Evolutionary conservation across 495 filamentous ascomycete genomes (phyloP).

Genomic region (Massariosphaeria phaeospora): DNA sequence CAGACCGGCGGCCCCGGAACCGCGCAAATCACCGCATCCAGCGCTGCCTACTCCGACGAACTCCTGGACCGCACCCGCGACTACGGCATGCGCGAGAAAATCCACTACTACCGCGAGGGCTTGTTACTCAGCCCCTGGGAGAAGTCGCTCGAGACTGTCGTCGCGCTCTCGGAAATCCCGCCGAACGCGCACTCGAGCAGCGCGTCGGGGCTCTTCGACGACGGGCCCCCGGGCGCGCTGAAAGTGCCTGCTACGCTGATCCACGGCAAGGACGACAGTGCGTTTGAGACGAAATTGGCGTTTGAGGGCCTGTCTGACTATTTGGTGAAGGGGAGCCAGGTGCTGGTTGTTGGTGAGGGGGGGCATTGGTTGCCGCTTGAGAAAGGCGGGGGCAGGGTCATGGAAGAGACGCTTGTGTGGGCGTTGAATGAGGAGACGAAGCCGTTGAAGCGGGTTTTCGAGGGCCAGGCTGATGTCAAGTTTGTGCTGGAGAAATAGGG

Average conservation of each 20-base stretch:
- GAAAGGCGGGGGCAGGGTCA: slow-evolving; percentile 10
- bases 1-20: slow-evolving; percentile 20
- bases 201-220: slow-evolving; percentile 48
- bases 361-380: slow-evolving; percentile 37
- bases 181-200: slow-evolving; percentile 24
- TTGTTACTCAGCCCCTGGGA: slow-evolving; percentile 42
- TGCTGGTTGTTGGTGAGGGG: slow-evolving; percentile 14
- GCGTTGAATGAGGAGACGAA: slow-evolving; percentile 25
- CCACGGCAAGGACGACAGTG: slow-evolving; percentile 48
- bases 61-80: slow-evolving; percentile 8
- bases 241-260: slow-evolving; percentile 50
- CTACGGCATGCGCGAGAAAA: slow-evolving; percentile 39
- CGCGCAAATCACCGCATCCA: neutral
- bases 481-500: slow-evolving; percentile 22
- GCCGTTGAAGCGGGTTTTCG: slow-evolving; percentile 10
- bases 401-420: slow-evolving; percentile 26
- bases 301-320: slow-evolving; percentile 36
- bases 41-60: slow-evolving; percentile 33
- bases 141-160: slow-evolving; percentile 48
- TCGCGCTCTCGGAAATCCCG: slow-evolving; percentile 43
- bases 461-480: slow-evolving; percentile 6
- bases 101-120: slow-evolving; percentile 50
- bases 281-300: slow-evolving; percentile 30
- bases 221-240: slow-evolving; percentile 44
- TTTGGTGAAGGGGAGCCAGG: slow-evolving; percentile 27